Conservation (phyloP, 305 asterid species). For the Fraxinus platypoda region DNA sequence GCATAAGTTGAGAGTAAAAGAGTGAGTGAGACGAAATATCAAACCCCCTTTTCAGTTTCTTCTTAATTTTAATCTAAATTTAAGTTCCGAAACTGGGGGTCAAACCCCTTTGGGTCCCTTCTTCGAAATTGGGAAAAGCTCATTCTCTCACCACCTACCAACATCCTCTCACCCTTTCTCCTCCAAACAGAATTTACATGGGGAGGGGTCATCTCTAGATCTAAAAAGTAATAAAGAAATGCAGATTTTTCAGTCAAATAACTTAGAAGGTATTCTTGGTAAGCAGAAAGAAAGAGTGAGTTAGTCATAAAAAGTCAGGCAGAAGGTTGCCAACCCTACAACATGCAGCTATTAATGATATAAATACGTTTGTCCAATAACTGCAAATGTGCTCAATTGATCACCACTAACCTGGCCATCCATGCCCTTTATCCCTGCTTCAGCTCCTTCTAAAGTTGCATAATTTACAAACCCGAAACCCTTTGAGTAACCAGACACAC, state of each 20-base stretch:
- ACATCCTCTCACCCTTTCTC: not conserved
- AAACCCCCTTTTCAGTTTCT: not conserved
- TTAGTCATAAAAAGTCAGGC: not conserved
- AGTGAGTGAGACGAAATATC: not conserved
- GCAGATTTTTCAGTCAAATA: not conserved
- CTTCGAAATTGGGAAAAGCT: not conserved
- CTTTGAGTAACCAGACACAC: conserved; percentile 72
- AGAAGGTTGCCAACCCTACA: not conserved
- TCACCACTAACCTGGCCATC: conserved; percentile 72
- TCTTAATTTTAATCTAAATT: not conserved
- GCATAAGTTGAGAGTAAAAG: not conserved
- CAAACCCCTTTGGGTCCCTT: not conserved
- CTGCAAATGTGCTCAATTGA: not conserved
- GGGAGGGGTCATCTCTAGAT: not conserved
- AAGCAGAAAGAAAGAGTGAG: not conserved
- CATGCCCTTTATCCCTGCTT: conserved; percentile 73
- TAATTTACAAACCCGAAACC: conserved; percentile 84
- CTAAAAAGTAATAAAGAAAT: not conserved
- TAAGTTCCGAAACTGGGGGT: not conserved
- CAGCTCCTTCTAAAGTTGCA: conserved; percentile 64
- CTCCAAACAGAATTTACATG: not conserved
- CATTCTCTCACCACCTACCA: not conserved
- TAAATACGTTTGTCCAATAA: not conserved
- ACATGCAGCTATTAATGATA: not conserved
- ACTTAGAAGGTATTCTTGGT: not conserved